Evolutionary conservation across 2,329 filamentous ascomycete genomes (phyloP).

Genomic region (Tolypocladium ovalisporum): DNA sequence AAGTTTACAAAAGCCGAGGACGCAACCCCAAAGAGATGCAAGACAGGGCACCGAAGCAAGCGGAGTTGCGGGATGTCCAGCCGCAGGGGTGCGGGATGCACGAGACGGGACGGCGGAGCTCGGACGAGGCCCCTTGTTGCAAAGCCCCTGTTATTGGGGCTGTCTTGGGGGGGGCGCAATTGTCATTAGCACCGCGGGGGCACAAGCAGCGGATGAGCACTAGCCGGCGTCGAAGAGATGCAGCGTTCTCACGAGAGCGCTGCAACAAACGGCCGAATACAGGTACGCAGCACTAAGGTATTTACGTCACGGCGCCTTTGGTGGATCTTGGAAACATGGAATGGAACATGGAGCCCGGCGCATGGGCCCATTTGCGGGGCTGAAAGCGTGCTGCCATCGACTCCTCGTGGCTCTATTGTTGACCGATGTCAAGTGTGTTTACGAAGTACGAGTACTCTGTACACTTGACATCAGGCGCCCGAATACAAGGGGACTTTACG

Average conservation of each 20-base stretch:
- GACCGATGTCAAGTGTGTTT: neutral
- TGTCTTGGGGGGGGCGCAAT: neutral
- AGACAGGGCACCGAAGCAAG: neutral
- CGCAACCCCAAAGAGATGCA: neutral
- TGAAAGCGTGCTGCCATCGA: neutral
- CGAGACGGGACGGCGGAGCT: neutral
- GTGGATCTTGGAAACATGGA: neutral
- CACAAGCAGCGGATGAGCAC: too few relatives aligned
- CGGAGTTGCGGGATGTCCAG: neutral
- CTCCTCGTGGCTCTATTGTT: neutral
- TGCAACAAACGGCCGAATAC: too few relatives aligned
- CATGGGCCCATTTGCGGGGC: neutral
- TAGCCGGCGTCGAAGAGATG: too few relatives aligned
- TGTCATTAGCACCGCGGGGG: too few relatives aligned
- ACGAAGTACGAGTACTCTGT: neutral
- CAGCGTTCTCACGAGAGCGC: too few relatives aligned
- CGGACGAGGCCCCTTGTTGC: neutral
- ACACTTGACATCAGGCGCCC: neutral
- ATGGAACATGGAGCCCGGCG: neutral
- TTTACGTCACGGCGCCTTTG: neutral
- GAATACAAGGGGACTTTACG: too few relatives aligned
- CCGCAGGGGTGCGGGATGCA: neutral
- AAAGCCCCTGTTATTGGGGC: too few relatives aligned
- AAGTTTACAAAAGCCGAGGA: neutral
- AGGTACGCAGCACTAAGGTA: too few relatives aligned